Base-by-base conservation (phyloP, 139 green algal genomes). In the Pleodorina starrii region DNA sequence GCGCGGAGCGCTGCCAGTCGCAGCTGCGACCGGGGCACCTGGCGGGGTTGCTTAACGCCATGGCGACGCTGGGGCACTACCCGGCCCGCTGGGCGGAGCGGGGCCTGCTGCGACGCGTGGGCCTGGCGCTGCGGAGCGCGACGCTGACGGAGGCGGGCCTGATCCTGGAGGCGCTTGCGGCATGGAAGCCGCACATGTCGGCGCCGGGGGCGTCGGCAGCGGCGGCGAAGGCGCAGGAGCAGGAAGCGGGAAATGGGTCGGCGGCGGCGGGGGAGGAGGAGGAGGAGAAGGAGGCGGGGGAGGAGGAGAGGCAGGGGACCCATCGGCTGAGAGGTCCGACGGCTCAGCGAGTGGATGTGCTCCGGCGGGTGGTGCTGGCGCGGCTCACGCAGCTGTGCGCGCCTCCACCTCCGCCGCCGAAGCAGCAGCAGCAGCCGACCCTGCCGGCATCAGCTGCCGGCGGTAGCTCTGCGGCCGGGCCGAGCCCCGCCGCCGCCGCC, bases 41-140 rank as follows among this genome's bases (percentile, higher is more conserved):
- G 19, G 60, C 60, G 42, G 81, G 81, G 7, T 4, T 87, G 43
- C 81, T 87, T 29, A 19, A 23, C 60, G 60, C 16, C 12, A 50
- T 87, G 81, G 42, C 60, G 42, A n/a, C 12, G 42, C 81, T 87
- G 40, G 60, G 60, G 51, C 60, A 87, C 60, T 87, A 78, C 60
- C 81, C 81, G 5, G 29, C 29, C 12, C 16, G 11, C 29, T 87
- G 60, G 60, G 60, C 60, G 19, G 32, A 9, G 25, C 40, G 44
- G 0, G 81, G 81, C 42, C 60, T 87, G 81, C 60, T 87, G n/a
- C 60, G 60, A 0, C 32, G 43, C n/a, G 60, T 57, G 29, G 40
- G 81, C 6, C 60, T 66, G 42, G 81, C 60, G 0, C 60, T 87
- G 29, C n/a, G 29, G 9, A 12, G 16, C 14, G 81, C 81, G 0